Evolutionary conservation across 169 alveolate genomes (phyloP), one percentile per base, ranked within the genome.

Genomic region (Plasmodium malariae): DNA sequence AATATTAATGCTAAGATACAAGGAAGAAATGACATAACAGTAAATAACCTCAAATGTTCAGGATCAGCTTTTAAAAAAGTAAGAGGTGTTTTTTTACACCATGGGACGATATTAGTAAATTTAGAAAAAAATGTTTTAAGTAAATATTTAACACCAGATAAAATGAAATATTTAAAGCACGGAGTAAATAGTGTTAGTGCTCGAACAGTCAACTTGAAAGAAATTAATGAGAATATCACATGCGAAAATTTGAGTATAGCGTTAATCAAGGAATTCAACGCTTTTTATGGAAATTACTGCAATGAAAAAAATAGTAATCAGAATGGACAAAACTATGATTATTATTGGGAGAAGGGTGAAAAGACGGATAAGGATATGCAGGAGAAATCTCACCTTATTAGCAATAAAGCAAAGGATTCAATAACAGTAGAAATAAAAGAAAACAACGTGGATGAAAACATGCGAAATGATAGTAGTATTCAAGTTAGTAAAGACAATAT

Each of bases 51-150:
- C 37, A 97, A 97, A 92, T 91, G 96, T 40, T 96, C 98, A 32
- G 99, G 99, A 6, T 94, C 98, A 17, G 99, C 99, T 12, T 97
- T 96, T 88, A 96, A 97, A 85, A 80, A 95, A n/a, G 74, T 93
- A 24, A 92, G 78, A 14, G 92, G 94, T 57, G 97, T 95, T 26
- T 87, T 97, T 1, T 88, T 97, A n/a, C 99, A 97, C 73, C 99
- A 97, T 89, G 99, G 99, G 0, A 97, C 99, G 0, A 94, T 97
- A 96, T 86, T 96, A 36, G 60, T 96, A 12, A 90, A 96, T 74
- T 76, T 95, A 11, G 91, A 96, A 69, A 88, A 86, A 65, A 88
- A 93, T 2, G 93, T 94, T 7, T 72, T 96, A 28, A 86, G 57
- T 36, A 92, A 89, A 51, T 95, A 95, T 70, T 86, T 96, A 48